Base-by-base conservation (phyloP, 1,284 basidiomycete genomes). In the Heterobasidion irregulare region DNA sequence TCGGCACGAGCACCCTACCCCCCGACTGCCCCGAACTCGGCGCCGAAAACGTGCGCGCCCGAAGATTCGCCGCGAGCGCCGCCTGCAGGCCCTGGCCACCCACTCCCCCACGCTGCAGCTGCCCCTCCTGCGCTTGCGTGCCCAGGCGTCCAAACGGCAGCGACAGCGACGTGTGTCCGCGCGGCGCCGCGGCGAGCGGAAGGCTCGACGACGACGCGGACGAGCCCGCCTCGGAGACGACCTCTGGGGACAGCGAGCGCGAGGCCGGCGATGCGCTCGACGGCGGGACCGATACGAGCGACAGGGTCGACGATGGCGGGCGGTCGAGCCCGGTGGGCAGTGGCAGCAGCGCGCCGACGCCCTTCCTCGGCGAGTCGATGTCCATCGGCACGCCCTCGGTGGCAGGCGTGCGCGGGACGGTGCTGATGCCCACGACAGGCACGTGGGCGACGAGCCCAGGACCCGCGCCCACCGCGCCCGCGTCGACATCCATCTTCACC, bases 401-500 rank as follows among this genome's bases (percentile, higher is more conserved):
- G 2, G 26, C 26, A 26, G 26, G 26, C 26, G 26, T 26, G 26
- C 26, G 26, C 26, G 26, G 26, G 7, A 65, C 83, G 74, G 43
- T 33, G 12, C 48, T 49, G 36, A 46, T 52, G 10, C 58, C 60
- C 4, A 59, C 59, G 35, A 57, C 58, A 13, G 61, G 56, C 18
- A 59, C 54, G 45, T 69, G 64, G 52, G 61, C 49, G 53, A 53
- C 36, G 52, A 19, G 52, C 45, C 57, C 59, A 57, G 7, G 54
- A 54, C 16, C 54, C 53, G 35, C 50, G 44, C 10, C 26, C 52
- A 13, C 54, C 59, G 34, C 57, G 9, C 56, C 61, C 12, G 60
- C 54, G 35, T 70, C 68, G 12, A 70, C 63, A 7, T 72, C 71
- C 68, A 71, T 71, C 38, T 58, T 58, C 34, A 60, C 62, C 33